A percentile compares a stretch with the other conserved stretches of the same genome.
Evolutionary conservation across 1,284 basidiomycete species (phyloP).

Genomic region (Ceratobasidium sp.): DNA sequence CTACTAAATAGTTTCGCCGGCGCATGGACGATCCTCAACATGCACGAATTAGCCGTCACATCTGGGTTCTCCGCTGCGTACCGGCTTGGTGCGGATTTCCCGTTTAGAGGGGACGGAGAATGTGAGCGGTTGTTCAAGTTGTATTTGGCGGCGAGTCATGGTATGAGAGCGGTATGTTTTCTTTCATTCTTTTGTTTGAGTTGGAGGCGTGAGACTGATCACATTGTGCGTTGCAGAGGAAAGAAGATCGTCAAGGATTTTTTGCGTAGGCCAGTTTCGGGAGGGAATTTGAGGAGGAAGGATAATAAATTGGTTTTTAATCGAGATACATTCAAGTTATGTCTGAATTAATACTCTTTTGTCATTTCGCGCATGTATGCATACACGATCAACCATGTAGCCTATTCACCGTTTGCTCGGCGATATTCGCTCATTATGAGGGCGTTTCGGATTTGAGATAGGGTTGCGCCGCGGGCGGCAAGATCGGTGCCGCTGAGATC

Average conservation of each 20-base stretch:
- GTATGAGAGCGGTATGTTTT: constrained; percentile 57
- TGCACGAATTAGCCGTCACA: constrained; percentile 73
- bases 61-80: constrained; percentile 74
- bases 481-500: no score
- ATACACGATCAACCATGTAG: no score
- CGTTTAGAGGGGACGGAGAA: constrained; percentile 58
- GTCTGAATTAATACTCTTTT: no score
- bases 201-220: not conserved
- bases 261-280: constrained; percentile 47
- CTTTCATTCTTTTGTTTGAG: not conserved
- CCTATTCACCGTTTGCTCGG: no score
- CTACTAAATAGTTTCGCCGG: constrained; percentile 57
- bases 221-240: constrained; percentile 46
- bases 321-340: no score
- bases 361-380: no score
- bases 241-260: constrained; percentile 57
- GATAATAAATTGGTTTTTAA: no score
- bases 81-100: constrained; percentile 67
- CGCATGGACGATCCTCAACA: constrained; percentile 64
- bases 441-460: no score
- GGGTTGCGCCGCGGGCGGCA: no score
- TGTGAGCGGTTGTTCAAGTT: constrained; percentile 63
- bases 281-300: no score
- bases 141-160: constrained; percentile 63
- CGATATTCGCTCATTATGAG: no score